Evolutionary conservation across 1,139 yeast species (phyloP), one percentile per base, ranked within the genome.

Genomic region (Lodderomyces oxycetoniae): DNA sequence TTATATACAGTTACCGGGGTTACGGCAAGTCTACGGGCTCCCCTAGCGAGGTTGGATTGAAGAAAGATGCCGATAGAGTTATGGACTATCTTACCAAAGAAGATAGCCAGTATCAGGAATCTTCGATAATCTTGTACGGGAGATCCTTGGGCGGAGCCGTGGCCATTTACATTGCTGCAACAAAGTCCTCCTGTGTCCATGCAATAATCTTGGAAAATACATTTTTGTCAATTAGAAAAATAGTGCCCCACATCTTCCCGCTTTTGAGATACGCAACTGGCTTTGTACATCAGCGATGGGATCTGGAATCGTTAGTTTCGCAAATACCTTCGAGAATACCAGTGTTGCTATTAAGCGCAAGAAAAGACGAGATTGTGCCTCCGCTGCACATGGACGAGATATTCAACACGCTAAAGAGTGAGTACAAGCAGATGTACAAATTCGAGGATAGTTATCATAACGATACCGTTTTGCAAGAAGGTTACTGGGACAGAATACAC

Each of bases 131-230:
- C 1, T 66, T 88, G 12, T 89, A 88, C 53, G 98, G 98, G 2
- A 70, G 96, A 37, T 85, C 95, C 4, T 65, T 91, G 16, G 98
- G 98, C 17, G 97, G 98, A 1, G 98, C 98, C 0, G 95, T 87
- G 17, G 88, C 95, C 5, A 74, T 88, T 14, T 84, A 88, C 55
- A 74, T 87, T 34, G 89, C 94, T 0, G 70, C 88, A 2, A 61
- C 65, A 33, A 66, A 69, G 56, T 60, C 75, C 2, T 47, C 59
- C 0, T 44, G 66, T 14, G 61, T 86, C 12, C 66, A 67, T 38
- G 96, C 82, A 1, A 48, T 89, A 9, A 71, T 89, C 1, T 57
- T 91, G 32, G 98, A 91, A 49, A 91, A 91, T 55, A 87, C 97
- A 0, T 91, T 91, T 45, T 60, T 87, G 37, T 77, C 83, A 33